Conservation (phyloP, 148 eudicot genomes). For the Salicornia ramosissima region DNA sequence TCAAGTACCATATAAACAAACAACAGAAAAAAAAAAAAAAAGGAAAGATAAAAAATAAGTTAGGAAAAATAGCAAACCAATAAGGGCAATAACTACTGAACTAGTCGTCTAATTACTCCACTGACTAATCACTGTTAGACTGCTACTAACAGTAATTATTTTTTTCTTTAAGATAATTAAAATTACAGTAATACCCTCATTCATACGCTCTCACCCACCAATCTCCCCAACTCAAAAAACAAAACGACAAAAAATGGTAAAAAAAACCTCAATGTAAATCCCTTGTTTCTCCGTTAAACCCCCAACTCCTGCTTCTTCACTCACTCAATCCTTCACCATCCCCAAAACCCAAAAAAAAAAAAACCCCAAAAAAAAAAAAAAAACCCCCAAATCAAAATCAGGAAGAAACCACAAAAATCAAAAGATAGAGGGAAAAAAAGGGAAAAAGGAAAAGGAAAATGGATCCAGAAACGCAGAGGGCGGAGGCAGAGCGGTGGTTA, state of each 20-base stretch:
- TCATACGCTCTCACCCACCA: neutral
- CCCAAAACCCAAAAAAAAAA: neutral
- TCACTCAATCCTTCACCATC: neutral
- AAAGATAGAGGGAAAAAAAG: slow-evolving; percentile 12
- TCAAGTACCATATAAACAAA: too few relatives aligned
- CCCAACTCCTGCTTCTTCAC: neutral
- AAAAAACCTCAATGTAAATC: neutral
- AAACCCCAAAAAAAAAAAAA: neutral
- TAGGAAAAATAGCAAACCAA: too few relatives aligned
- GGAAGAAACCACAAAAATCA: slow-evolving; percentile 1
- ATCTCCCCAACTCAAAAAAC: neutral
- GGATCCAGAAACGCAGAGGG: slow-evolving; percentile 48
- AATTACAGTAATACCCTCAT: slow-evolving; percentile 15
- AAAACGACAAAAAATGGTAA: neutral
- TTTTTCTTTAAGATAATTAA: neutral
- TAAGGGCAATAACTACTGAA: too few relatives aligned
- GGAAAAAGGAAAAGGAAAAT: slow-evolving; percentile 17
- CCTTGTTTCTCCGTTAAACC: neutral
- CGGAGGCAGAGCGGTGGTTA: slow-evolving; percentile 80
- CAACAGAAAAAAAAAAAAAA: too few relatives aligned
- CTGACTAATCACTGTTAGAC: too few relatives aligned
- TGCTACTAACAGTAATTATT: too few relatives aligned
- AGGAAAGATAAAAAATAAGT: too few relatives aligned
- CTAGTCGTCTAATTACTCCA: too few relatives aligned
- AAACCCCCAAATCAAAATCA: neutral